Evolutionary conservation across 257 asterid genomes (phyloP), one percentile per base, ranked within the genome.

Genomic region (Solanum verrucosum): DNA sequence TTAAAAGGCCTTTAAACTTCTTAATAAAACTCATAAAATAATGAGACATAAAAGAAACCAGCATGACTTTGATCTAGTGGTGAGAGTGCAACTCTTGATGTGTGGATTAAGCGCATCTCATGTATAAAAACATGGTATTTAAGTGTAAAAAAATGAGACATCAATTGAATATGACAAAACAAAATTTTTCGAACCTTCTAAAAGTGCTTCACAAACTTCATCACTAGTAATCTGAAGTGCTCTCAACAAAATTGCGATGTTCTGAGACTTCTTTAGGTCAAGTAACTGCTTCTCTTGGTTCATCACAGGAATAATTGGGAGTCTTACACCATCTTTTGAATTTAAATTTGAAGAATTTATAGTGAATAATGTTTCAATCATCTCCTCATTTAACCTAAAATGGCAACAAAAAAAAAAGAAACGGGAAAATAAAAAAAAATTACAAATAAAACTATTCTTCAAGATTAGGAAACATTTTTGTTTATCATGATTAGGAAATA

Each of bases 201-300:
- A 42, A 79, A 96, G 95, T 2, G 98, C 98, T 86, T 93, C 98
- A 90, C 98, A 96, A 87, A 96, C 97, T 92, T 96, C 98, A 21
- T 91, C 93, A 27, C 89, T 88, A 6, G 99, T 95, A 27, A 95
- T 94, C 83, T 96, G 93, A 35, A 93, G 94, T 70, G 98, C 99
- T 89, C 94, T 90, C 87, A 96, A 87, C 81, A 95, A 87, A 73
- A 96, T 95, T 15, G 95, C 94, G 46, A 96, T 93, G 90, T 96
- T 94, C 70, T 92, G 98, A 63, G 98, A 96, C 93, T 94, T 95
- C 92, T 96, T 95, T 6, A 93, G 93, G 88, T 96, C 97, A 88
- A 96, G 96, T 35, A 92, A 92, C 49, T 88, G 91, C 27, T 89
- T 93, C 89, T 95, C 97, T 88, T 94, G 95, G 87, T 87, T 90